Percentiles rank a stretch among this genome's conserved stretches.
These are phyloP conservation scores for Suillus fuscotomentosus DNA, from an alignment of 768 basidiomycete genomes.

Conservation along the genomic window DNA sequence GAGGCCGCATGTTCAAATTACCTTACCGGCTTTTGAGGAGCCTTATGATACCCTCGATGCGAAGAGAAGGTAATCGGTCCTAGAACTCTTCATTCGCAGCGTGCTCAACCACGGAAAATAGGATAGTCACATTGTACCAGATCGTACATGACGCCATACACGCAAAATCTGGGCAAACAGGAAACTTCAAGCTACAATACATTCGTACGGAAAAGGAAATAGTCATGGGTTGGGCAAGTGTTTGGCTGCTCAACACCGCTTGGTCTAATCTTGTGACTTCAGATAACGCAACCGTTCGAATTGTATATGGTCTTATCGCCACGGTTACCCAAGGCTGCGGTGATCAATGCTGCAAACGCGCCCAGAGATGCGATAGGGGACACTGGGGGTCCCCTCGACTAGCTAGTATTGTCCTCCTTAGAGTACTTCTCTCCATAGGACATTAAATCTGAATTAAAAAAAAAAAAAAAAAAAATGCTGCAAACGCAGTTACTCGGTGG, in stretches of 20 bases:
- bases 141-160: slow-evolving; percentile 86
- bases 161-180: slow-evolving; percentile 81
- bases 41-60: slow-evolving; percentile 69
- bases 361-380: too few species aligned
- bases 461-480: too few species aligned
- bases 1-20: slow-evolving; percentile 84
- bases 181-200: slow-evolving; percentile 83
- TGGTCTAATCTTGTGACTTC: slow-evolving; percentile 1
- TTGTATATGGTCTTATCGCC: slow-evolving; percentile 84
- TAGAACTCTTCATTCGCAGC: background rate
- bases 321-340: slow-evolving; percentile 82
- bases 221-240: slow-evolving; percentile 92
- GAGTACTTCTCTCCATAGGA: too few species aligned
- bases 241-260: background rate
- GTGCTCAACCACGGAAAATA: slow-evolving; percentile 28
- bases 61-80: slow-evolving; percentile 51
- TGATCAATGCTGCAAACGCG: slow-evolving; percentile 86
- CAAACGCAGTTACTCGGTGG: slow-evolving; percentile 87
- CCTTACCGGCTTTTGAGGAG: slow-evolving; percentile 81
- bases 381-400: too few species aligned
- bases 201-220: slow-evolving; percentile 83
- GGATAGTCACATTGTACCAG: slow-evolving; percentile 87
- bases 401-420: too few species aligned
- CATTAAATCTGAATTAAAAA: too few species aligned
- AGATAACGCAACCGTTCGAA: slow-evolving; percentile 96